Conservation (phyloP, 2,329 filamentous ascomycete species). For the Alternaria hordeiaustralica region DNA sequence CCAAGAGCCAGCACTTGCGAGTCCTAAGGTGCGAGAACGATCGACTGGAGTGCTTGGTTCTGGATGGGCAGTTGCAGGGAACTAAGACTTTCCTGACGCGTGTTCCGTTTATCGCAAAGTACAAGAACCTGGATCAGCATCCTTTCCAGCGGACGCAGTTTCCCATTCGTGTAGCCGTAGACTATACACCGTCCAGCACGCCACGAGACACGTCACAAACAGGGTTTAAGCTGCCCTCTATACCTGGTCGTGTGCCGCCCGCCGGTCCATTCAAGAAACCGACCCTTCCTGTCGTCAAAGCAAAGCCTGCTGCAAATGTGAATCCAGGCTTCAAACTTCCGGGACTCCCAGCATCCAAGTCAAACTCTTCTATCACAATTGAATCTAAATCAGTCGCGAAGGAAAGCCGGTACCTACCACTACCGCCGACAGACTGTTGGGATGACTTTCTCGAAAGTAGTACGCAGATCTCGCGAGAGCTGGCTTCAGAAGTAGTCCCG, state of each 20-base stretch:
- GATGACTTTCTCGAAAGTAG: slow-evolving; percentile 54
- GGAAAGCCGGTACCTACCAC: not conserved
- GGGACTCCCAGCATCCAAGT: slow-evolving; percentile 32
- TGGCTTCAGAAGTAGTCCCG: slow-evolving; percentile 29
- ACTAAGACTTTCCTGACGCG: slow-evolving; percentile 41
- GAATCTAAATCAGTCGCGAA: not conserved
- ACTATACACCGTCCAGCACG: slow-evolving; percentile 8
- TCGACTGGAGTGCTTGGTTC: slow-evolving; percentile 40
- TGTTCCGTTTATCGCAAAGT: slow-evolving; percentile 34
- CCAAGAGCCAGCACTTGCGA: slow-evolving; percentile 42
- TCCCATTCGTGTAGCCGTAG: slow-evolving; percentile 38
- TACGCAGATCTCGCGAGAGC: slow-evolving; percentile 55
- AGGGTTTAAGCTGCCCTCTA: slow-evolving; percentile 31
- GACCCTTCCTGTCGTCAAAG: not conserved
- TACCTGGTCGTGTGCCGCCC: slow-evolving; percentile 12
- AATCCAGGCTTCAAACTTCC: slow-evolving; percentile 37
- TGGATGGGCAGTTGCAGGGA: slow-evolving; percentile 44
- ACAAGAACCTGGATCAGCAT: slow-evolving; percentile 35
- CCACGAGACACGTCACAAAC: slow-evolving; percentile 16
- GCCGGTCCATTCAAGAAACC: slow-evolving; percentile 15
- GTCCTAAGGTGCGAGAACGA: slow-evolving; percentile 36
- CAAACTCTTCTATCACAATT: not conserved
- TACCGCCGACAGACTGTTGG: slow-evolving; percentile 33
- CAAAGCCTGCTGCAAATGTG: slow-evolving; percentile 6
- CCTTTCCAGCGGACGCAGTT: slow-evolving; percentile 41